Conservation (phyloP, 2,329 filamentous ascomycete genomes). For the Aureobasidium sp. region DNA sequence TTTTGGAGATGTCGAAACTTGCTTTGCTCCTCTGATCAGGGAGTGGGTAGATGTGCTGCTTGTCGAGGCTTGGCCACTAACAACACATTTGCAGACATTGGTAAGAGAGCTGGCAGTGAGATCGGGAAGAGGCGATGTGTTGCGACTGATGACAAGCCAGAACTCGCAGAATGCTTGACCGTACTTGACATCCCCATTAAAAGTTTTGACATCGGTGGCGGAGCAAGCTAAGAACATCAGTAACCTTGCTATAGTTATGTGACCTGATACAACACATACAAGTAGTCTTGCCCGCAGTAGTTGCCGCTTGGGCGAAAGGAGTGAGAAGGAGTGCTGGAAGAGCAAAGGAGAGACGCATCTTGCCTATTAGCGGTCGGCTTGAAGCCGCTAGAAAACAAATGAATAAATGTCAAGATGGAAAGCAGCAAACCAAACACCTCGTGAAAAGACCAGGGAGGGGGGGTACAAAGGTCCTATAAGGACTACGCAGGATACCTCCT, state of each 20-base stretch:
- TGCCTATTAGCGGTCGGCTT: not conserved
- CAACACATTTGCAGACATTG: conserved; percentile 1
- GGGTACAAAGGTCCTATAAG: not conserved
- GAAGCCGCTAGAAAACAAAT: not conserved
- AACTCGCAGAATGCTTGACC: not conserved
- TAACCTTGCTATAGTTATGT: not conserved
- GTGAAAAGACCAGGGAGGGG: not conserved
- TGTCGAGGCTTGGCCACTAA: not conserved
- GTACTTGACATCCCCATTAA: conserved; percentile 2
- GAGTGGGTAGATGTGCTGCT: not conserved
- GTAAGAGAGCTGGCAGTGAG: not conserved
- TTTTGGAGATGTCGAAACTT: not conserved
- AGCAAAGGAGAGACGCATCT: conserved; percentile 8
- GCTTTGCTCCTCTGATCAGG: not conserved
- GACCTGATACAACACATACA: not conserved
- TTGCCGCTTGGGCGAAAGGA: not conserved
- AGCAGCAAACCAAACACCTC: not conserved
- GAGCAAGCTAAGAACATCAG: not conserved
- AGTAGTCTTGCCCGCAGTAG: not conserved
- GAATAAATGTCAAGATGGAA: not conserved
- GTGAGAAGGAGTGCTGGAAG: conserved; percentile 5
- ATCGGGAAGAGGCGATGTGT: conserved; percentile 3
- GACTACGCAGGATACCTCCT: not conserved
- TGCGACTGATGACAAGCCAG: not conserved
- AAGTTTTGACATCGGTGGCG: not conserved